A percentile compares a stretch with the other conserved stretches of the same genome.
Conservation (phyloP, 2,329 filamentous ascomycete genomes). For the Lasiodiplodia citricola region DNA sequence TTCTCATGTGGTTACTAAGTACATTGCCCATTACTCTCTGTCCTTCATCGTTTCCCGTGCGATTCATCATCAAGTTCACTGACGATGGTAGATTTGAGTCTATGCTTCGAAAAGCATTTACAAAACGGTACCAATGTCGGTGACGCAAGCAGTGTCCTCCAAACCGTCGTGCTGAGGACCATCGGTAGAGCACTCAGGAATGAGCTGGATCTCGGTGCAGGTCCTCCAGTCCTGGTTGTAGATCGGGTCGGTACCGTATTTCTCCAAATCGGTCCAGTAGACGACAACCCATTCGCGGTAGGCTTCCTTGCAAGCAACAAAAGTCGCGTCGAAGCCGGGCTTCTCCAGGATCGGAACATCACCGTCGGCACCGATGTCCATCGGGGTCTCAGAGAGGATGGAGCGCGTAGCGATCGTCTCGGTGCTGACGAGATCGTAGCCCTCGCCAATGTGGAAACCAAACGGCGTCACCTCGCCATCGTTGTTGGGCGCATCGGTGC, state of each 20-base stretch:
- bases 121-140: background rate
- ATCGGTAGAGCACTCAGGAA: background rate
- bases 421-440: background rate
- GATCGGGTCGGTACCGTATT: background rate
- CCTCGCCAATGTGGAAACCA: background rate
- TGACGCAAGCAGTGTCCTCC: background rate
- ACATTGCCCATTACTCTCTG: background rate
- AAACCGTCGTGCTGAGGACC: background rate
- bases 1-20: background rate
- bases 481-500: constrained; percentile 6
- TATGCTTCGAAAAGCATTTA: background rate
- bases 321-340: background rate
- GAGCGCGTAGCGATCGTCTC: background rate
- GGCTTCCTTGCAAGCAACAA: background rate
- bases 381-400: background rate
- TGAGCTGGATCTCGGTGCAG: constrained; percentile 1
- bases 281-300: background rate
- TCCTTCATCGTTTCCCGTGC: background rate
- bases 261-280: background rate
- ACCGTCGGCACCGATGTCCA: background rate
- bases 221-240: background rate
- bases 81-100: background rate
- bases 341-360: background rate
- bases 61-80: background rate
- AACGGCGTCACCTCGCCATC: constrained; percentile 4